phyloP scores from a whole-genome alignment of 169 alveolate genomes.

The Plasmodium vinckei region DNA sequence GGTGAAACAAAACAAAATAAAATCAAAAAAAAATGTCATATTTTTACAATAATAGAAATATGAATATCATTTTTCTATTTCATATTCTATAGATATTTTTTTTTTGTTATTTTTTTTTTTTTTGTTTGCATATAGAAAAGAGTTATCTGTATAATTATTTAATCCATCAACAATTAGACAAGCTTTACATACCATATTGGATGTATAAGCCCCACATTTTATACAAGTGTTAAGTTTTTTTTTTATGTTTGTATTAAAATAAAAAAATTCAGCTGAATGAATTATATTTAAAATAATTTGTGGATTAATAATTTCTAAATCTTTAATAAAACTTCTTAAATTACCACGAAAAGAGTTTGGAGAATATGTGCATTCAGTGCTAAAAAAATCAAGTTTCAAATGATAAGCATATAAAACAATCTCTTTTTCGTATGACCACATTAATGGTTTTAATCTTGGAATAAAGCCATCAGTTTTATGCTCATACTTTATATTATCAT shows the following conservation, averaged over 20 bases:
- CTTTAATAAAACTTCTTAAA: constrained; percentile 94
- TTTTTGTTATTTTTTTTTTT: constrained; percentile 23
- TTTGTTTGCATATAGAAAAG: constrained; percentile 55
- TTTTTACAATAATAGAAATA: too few species aligned
- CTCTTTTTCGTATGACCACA: constrained; percentile 96
- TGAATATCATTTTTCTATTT: background rate
- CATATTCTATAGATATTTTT: constrained; percentile 40
- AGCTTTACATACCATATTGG: constrained; percentile 63
- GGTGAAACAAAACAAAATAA: too few species aligned
- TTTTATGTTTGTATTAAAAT: constrained; percentile 54
- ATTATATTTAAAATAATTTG: constrained; percentile 79
- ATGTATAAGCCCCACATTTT: constrained; percentile 69
- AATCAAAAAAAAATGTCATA: too few species aligned
- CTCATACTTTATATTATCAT: background rate
- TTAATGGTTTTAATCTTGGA: constrained; percentile 96
- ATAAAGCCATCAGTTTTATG: constrained; percentile 68
- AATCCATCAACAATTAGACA: constrained; percentile 64
- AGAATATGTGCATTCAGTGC: constrained; percentile 98
- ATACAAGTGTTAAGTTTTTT: constrained; percentile 25
- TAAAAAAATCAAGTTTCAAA: constrained; percentile 94
- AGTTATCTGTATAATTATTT: constrained; percentile 58
- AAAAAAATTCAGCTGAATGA: constrained; percentile 78
- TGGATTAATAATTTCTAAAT: constrained; percentile 89
- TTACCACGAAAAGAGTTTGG: constrained; percentile 98
- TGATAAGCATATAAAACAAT: constrained; percentile 97